These are phyloP conservation scores for Colletotrichum sp. DNA, from an alignment of 2,329 filamentous ascomycete genomes.

Conservation along the genomic window DNA sequence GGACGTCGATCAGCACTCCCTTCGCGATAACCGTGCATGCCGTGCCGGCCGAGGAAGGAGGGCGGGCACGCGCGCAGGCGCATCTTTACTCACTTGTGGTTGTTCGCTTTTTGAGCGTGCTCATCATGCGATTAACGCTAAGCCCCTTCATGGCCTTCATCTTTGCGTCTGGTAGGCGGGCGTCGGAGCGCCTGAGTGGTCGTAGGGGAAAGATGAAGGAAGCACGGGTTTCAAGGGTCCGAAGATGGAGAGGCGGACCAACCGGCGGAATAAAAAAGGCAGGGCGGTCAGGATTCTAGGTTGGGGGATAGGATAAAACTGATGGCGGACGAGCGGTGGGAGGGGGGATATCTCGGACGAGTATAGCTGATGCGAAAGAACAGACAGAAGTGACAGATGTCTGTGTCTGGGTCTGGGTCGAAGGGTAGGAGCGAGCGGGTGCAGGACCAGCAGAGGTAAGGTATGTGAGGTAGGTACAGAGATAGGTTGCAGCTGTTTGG, in stretches of 20 bases:
- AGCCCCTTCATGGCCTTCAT: constrained; percentile 58
- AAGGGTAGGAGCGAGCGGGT: background rate
- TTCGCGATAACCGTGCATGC: background rate
- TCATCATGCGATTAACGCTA: constrained; percentile 61
- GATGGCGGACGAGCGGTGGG: background rate
- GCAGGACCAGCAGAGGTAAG: background rate
- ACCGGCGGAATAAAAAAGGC: background rate
- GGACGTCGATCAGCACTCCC: constrained; percentile 11
- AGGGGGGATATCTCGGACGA: background rate
- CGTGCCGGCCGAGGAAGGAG: background rate
- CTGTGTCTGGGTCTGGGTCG: background rate
- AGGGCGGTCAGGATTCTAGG: background rate
- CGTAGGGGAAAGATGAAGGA: background rate
- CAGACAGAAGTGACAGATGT: background rate
- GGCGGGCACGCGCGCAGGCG: background rate
- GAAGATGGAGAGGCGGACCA: background rate
- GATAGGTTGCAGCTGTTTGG: background rate
- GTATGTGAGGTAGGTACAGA: background rate
- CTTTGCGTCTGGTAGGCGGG: constrained; percentile 1
- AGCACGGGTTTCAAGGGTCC: background rate
- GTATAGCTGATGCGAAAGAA: background rate
- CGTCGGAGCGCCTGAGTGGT: background rate
- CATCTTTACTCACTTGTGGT: constrained; percentile 11
- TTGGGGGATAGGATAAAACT: background rate
- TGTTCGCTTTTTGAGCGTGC: constrained; percentile 56